Conservation (phyloP, 306 rosid genomes). For the Hippophae tibetana region DNA sequence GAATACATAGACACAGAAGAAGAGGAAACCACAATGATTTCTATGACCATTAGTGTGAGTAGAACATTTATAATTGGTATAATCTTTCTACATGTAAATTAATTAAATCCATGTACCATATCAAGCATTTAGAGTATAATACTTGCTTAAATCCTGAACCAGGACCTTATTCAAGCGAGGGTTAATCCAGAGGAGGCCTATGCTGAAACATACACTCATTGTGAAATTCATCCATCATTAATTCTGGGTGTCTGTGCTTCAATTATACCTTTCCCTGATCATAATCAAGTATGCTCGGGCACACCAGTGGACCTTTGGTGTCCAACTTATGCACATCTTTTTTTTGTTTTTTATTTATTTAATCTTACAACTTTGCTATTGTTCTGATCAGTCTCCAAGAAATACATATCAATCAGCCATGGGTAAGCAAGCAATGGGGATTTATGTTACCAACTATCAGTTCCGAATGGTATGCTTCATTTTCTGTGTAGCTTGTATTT, state of each 20-base stretch:
- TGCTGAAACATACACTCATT: conserved; percentile 87
- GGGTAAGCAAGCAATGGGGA: conserved; percentile 99
- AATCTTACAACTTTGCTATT: conserved; percentile 15
- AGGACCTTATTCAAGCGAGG: conserved; percentile 97
- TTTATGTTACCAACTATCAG: conserved; percentile 94
- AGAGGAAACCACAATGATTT: conserved; percentile 98
- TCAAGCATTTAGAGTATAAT: conserved; percentile 5
- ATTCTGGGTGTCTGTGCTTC: conserved; percentile 98
- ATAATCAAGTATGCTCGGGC: conserved; percentile 65
- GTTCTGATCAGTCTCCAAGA: conserved; percentile 75
- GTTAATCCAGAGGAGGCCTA: conserved; percentile 82
- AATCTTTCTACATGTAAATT: conserved; percentile 5
- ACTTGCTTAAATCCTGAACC: conserved; percentile 18
- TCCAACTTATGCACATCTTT: background rate
- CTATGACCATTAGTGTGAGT: conserved; percentile 93
- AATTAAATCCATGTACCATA: conserved; percentile 4
- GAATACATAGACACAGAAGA: conserved; percentile 97
- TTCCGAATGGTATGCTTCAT: conserved; percentile 75
- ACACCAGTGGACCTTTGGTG: conserved; percentile 8
- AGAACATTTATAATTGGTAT: conserved; percentile 14
- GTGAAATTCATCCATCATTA: conserved; percentile 92
- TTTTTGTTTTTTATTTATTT: background rate
- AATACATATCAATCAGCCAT: conserved; percentile 96
- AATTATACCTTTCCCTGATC: conserved; percentile 96
- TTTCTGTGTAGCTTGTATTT: background rate